Evolutionary conservation across 257 asterid species (phyloP), one percentile per base, ranked within the genome.

Genomic region (Salvia miltiorrhiza): DNA sequence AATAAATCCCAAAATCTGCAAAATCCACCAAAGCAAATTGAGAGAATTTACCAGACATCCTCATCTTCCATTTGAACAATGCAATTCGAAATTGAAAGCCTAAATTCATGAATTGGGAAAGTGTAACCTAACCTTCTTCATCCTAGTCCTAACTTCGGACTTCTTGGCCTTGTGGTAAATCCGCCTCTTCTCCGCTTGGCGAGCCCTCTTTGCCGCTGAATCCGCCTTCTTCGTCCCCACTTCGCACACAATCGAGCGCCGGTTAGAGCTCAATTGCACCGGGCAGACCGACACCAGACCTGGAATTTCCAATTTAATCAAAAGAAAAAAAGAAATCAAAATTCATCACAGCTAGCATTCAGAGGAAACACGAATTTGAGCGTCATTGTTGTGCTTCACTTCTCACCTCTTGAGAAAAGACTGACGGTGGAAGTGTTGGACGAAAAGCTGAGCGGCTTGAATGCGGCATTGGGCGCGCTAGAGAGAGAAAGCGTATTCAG

Each of bases 141-240:
- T 94, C 30, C 99, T 86, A 72, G 99, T 94, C 78, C 75, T 86
- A 43, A 87, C 55, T 69, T 94, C 99, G 43, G 99, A 94, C 73
- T 90, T 90, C 58, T 62, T 60, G 5, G 92, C 81, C 76, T 87
- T 94, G 67, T 94, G 67, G 64, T 86, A 89, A 16, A 91, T 1
- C 26, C 97, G 79, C 79, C 97, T 89, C 88, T 94, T 94, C 89
- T 94, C 97, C 7, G 97, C 83, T 70, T 90, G 99, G 2, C 97
- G 96, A 71, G 95, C 96, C 80, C 99, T 87, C 83, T 94, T 94
- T 16, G 97, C 97, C 7, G 99, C 97, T 26, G 96, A 89, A 74
- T 94, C 99, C 2, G 97, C 79, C 81, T 87, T 94, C 84, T 89
- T 90, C 19, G 90, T 84, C 69, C 76, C 90, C 43, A 83, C 96